Conservation (phyloP, 1,284 basidiomycete species). For the Chalciporus sp. region DNA sequence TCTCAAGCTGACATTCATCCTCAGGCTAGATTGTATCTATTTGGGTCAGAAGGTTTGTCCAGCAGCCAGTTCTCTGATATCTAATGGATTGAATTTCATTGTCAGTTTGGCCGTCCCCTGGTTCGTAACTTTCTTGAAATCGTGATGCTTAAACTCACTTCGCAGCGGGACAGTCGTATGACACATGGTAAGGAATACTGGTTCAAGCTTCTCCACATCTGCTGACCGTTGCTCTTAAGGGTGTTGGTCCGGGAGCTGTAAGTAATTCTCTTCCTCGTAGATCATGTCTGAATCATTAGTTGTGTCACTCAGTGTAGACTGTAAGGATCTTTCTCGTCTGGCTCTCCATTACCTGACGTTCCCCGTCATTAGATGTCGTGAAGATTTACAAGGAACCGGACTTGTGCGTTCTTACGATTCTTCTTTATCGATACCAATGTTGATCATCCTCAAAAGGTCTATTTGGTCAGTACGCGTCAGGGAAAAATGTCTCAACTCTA, state of each 20-base stretch:
- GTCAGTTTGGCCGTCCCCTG: constrained; percentile 50
- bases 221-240: constrained; percentile 42
- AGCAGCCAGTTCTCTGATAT: neutral
- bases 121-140: constrained; percentile 33
- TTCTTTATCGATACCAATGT: constrained; percentile 15
- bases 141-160: constrained; percentile 12
- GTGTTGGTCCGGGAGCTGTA: constrained; percentile 77
- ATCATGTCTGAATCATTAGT: constrained; percentile 2
- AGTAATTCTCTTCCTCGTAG: constrained; percentile 31
- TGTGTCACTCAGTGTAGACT: constrained; percentile 57
- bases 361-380: constrained; percentile 56
- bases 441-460: constrained; percentile 45
- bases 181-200: constrained; percentile 47
- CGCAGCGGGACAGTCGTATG: constrained; percentile 47
- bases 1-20: constrained; percentile 3
- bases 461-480: constrained; percentile 62
- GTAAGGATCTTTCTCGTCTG: constrained; percentile 39
- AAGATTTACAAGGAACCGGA: constrained; percentile 68
- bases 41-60: constrained; percentile 80
- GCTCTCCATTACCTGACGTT: constrained; percentile 6
- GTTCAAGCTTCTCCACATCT: neutral
- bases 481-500: constrained; percentile 22
- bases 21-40: constrained; percentile 92
- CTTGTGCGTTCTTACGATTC: constrained; percentile 52
- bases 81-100: neutral